These are phyloP conservation scores for Domatiomyces globalis DNA, from an alignment of 2,329 filamentous ascomycete species.

Conservation along the genomic window DNA sequence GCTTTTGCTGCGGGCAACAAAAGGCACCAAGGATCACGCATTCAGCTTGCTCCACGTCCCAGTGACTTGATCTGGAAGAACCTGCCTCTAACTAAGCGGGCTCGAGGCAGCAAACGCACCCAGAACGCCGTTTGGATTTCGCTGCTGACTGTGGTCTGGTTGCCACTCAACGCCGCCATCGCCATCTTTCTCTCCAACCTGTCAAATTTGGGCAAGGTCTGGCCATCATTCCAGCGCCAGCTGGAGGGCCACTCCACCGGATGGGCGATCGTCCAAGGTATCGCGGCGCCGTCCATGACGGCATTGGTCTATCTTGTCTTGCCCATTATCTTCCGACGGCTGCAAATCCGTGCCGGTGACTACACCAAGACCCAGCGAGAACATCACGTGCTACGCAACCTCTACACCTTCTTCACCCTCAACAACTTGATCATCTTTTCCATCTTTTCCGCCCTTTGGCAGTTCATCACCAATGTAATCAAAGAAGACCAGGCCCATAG, in stretches of 20 bases:
- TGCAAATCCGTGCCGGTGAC: constrained; percentile 73
- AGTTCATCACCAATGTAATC: constrained; percentile 54
- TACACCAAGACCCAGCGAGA: constrained; percentile 85
- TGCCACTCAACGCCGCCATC: constrained; percentile 85
- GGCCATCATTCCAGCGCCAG: constrained; percentile 56
- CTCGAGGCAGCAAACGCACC: constrained; percentile 57
- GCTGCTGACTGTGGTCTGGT: constrained; percentile 69
- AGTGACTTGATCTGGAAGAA: constrained; percentile 97
- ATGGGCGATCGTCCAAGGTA: constrained; percentile 87
- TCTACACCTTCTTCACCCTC: constrained; percentile 93
- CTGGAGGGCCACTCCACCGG: constrained; percentile 48
- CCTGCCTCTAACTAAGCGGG: constrained; percentile 54
- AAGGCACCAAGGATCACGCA: constrained; percentile 61
- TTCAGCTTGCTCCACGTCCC: constrained; percentile 68
- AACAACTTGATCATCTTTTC: constrained; percentile 95
- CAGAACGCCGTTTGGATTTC: constrained; percentile 75
- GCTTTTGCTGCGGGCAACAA: constrained; percentile 71
- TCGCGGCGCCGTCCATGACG: constrained; percentile 72
- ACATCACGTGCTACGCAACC: constrained; percentile 73
- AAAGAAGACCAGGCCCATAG: constrained; percentile 42
- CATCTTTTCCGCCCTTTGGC: constrained; percentile 71
- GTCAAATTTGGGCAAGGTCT: constrained; percentile 63
- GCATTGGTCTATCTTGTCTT: constrained; percentile 77
- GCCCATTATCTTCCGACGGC: constrained; percentile 77
- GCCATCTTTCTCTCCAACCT: constrained; percentile 86